A percentile compares a stretch with the other conserved stretches of the same genome.
Conservation (phyloP, 768 basidiomycete genomes). For the Lentinula detonsa region DNA sequence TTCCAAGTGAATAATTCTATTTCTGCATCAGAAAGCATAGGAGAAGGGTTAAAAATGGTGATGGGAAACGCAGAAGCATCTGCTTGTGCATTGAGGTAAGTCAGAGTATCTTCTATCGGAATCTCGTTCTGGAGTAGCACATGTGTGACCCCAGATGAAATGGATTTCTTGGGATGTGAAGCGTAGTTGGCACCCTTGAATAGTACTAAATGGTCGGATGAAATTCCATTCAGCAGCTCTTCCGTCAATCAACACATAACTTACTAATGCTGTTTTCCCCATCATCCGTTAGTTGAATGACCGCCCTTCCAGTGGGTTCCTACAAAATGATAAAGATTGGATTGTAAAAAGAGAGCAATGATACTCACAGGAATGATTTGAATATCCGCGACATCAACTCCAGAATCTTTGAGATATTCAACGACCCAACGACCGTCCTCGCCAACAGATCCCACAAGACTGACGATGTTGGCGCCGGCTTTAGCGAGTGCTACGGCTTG, state of each 20-base stretch:
- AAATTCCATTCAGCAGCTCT: not conserved
- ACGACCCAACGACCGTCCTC: conserved; percentile 46
- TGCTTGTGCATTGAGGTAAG: conserved; percentile 24
- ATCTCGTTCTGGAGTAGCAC: conserved; percentile 60
- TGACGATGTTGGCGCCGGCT: conserved; percentile 38
- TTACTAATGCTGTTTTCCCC: conserved; percentile 62
- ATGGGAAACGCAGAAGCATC: conserved; percentile 12
- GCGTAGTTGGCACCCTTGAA: conserved; percentile 55
- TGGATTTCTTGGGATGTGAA: conserved; percentile 22
- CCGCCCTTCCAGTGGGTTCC: conserved; percentile 52
- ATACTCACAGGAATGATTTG: conserved; percentile 30
- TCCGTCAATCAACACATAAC: conserved; percentile 10
- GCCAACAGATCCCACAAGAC: conserved; percentile 48
- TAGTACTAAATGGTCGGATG: conserved; percentile 32
- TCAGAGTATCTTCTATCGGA: conserved; percentile 32
- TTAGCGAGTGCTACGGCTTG: conserved; percentile 53
- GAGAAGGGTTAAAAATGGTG: conserved; percentile 54
- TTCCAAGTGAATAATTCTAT: conserved; percentile 43
- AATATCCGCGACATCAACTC: conserved; percentile 34
- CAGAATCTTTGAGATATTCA: conserved; percentile 29
- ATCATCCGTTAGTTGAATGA: conserved; percentile 50
- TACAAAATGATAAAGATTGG: conserved; percentile 10
- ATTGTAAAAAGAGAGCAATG: not conserved
- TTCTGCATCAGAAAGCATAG: conserved; percentile 36
- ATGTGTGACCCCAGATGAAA: conserved; percentile 36